Base-by-base conservation (phyloP, 2,329 filamentous ascomycete genomes). In the Phaeosphaeria sp. region DNA sequence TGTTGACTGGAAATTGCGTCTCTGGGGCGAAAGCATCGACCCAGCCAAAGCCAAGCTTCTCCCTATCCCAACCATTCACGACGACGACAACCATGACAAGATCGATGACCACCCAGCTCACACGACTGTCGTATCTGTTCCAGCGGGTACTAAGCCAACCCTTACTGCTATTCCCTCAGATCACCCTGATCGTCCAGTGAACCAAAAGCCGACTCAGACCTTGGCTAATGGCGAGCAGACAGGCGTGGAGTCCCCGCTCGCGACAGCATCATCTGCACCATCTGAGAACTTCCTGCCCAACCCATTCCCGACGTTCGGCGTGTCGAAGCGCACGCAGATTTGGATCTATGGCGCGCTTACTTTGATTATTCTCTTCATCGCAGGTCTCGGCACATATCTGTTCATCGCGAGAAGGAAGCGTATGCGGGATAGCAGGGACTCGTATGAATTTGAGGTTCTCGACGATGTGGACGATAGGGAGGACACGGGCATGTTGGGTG, bases 361-460 rank as follows among this genome's bases (percentile, higher is more conserved):
- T n/a, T 85, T 97, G 20, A 99, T 99, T 62, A 81, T 90, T 13
- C 81, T 90, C 50, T 99, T 99, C 82, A 93, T 93, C 76, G 79
- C 82, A 55, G 91, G 89, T 2, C 84, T 99, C 0, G 91, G 88
- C n/a, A 82, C 89, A 44, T 97, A 94, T 81, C 86, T 96, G 67
- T 92, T 87, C 77, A 81, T 94, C 56, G 90, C 93, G 44, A 89
- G 93, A 25, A 89, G 91, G 56, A 90, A 89, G 73, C 88, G 90
- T 42, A 84, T 92, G 23, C 87, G 87, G 66, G 92, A 91, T 77
- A 84, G 88, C 3, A 87, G 91, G 50, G 91, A 94, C 69, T 89
- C 90, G 73, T 98, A 97, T 77, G 94, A 97, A 68, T 99, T 99
- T 67, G 93, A 97, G 78, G 89, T 97, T 62, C 84, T 99, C 48